phyloP scores from a whole-genome alignment of 2,329 filamentous ascomycete genomes.

The Pseudogymnoascus sp. region DNA sequence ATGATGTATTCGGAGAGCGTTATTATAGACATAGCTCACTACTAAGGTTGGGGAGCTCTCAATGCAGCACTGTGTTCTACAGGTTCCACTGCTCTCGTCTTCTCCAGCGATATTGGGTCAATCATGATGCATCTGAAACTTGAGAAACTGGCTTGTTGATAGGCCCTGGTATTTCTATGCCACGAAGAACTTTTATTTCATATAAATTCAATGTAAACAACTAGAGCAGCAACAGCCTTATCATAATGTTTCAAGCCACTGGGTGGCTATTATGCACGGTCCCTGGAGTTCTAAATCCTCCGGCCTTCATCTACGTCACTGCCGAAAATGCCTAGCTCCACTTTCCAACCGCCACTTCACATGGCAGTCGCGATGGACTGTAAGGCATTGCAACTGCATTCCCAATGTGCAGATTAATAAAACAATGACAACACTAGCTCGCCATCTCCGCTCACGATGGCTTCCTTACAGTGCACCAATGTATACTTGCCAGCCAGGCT shows the following conservation, averaged over 20 bases:
- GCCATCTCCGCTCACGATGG: background rate
- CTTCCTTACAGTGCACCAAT: background rate
- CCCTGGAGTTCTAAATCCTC: background rate
- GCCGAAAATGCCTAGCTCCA: conserved; percentile 7
- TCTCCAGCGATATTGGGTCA: too few relatives aligned
- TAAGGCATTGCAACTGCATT: background rate
- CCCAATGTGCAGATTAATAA: conserved; percentile 11
- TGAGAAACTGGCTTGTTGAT: background rate
- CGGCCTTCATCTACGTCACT: conserved; percentile 8
- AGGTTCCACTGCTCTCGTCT: background rate
- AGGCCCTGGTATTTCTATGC: too few relatives aligned
- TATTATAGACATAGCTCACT: background rate
- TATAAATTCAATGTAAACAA: background rate
- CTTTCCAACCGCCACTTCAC: background rate
- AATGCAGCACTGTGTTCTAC: background rate
- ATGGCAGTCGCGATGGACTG: background rate
- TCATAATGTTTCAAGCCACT: background rate
- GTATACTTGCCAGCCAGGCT: background rate
- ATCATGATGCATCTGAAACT: background rate
- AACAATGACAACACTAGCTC: background rate
- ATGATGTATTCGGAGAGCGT: background rate
- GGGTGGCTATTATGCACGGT: background rate
- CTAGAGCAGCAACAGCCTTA: background rate
- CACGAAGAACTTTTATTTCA: background rate
- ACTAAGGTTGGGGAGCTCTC: background rate